Evolutionary conservation across 257 asterid genomes (phyloP).

Genomic region (Plantago elongata): DNA sequence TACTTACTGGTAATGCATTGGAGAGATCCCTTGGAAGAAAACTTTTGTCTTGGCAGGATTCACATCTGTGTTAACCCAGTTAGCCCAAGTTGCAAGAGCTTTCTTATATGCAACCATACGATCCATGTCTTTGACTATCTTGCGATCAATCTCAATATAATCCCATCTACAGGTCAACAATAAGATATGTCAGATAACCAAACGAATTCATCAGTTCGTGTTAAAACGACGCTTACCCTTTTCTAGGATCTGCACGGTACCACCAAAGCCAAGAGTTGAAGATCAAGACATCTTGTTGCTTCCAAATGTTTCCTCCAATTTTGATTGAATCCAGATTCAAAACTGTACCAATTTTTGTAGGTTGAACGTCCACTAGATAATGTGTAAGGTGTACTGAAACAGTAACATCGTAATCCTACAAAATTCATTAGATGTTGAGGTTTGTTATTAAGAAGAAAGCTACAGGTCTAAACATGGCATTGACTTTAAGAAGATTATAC

Average conservation of each 20-base stretch:
- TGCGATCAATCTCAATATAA: constrained; percentile 32
- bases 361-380: constrained; percentile 46
- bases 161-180: constrained; percentile 44
- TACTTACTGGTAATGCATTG: constrained; percentile 62
- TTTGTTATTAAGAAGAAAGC: too few species aligned
- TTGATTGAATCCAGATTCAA: constrained; percentile 44
- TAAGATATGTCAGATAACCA: too few species aligned
- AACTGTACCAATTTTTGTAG: constrained; percentile 32
- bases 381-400: constrained; percentile 30
- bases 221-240: constrained; percentile 33
- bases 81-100: constrained; percentile 51
- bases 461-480: too few species aligned
- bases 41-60: constrained; percentile 40
- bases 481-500: too few species aligned
- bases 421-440: neutral
- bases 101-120: constrained; percentile 50
- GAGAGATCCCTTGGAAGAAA: constrained; percentile 63
- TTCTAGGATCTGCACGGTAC: constrained; percentile 43
- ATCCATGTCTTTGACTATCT: constrained; percentile 56
- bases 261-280: constrained; percentile 84
- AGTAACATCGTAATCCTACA: constrained; percentile 46
- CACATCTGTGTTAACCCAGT: constrained; percentile 44
- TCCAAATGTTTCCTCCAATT: constrained; percentile 42
- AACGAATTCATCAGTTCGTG: too few species aligned
- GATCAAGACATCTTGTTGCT: constrained; percentile 43